Conservation (phyloP, 2,329 filamentous ascomycete genomes). For the Pyrenochaeta sp. region DNA sequence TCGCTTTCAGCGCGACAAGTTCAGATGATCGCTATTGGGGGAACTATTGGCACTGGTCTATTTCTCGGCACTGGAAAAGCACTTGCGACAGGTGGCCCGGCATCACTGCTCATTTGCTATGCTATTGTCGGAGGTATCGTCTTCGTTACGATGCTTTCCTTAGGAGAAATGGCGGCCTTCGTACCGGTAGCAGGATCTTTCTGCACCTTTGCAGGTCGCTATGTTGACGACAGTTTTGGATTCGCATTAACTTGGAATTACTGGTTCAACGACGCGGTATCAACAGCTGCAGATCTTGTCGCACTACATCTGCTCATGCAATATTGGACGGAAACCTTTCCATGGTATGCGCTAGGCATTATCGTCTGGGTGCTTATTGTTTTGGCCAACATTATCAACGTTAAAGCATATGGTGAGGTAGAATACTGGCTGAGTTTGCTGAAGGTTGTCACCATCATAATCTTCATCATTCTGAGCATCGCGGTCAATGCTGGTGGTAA, state of each 20-base stretch:
- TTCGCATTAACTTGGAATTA: conserved; percentile 43
- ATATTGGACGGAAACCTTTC: conserved; percentile 48
- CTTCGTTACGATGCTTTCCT: conserved; percentile 45
- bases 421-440: conserved; percentile 45
- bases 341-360: conserved; percentile 39
- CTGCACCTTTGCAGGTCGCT: conserved; percentile 45
- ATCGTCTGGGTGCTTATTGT: conserved; percentile 44
- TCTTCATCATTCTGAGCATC: conserved; percentile 45
- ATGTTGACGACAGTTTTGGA: conserved; percentile 68
- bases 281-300: conserved; percentile 45
- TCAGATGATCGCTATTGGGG: conserved; percentile 69
- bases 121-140: conserved; percentile 42
- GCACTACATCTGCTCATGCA: conserved; percentile 43
- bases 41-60: conserved; percentile 67
- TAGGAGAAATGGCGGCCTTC: conserved; percentile 49
- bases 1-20: conserved; percentile 57
- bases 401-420: conserved; percentile 45
- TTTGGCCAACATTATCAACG: conserved; percentile 46
- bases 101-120: conserved; percentile 46
- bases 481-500: conserved; percentile 38
- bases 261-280: conserved; percentile 41
- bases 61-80: conserved; percentile 66
- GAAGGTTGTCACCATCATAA: conserved; percentile 44
- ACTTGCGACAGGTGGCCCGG: conserved; percentile 55
- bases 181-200: conserved; percentile 45